Conservation (phyloP, 768 basidiomycete genomes). For the Termitomyces sp. region DNA sequence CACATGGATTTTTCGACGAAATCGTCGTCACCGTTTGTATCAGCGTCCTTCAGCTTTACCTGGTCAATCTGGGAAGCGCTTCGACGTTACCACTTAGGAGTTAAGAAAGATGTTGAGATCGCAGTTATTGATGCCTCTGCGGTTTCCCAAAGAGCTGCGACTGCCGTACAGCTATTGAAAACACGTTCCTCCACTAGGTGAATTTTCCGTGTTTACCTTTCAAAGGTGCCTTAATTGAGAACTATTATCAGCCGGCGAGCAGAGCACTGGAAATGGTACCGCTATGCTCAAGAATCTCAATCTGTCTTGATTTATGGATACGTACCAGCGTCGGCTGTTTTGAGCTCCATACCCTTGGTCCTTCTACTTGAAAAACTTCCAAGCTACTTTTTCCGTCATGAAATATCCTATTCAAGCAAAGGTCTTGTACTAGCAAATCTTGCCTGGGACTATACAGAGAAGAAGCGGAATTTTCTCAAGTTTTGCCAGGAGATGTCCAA, state of each 20-base stretch:
- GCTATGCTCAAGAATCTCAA: conserved; percentile 70
- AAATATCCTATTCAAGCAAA: conserved; percentile 18
- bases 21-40: conserved; percentile 61
- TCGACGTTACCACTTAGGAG: conserved; percentile 60
- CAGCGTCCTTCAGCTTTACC: conserved; percentile 73
- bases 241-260: conserved; percentile 10
- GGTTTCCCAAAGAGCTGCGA: conserved; percentile 51
- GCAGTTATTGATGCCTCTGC: conserved; percentile 70
- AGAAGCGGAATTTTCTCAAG: conserved; percentile 56
- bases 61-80: conserved; percentile 84
- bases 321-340: conserved; percentile 59
- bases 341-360: conserved; percentile 64
- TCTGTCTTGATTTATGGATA: conserved; percentile 66
- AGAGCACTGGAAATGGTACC: conserved; percentile 74
- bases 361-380: conserved; percentile 62
- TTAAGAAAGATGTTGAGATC: conserved; percentile 75
- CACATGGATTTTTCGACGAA: conserved; percentile 81
- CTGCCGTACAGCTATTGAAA: conserved; percentile 58
- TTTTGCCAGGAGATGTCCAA: conserved; percentile 73
- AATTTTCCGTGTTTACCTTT: conserved; percentile 18
- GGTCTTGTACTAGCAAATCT: conserved; percentile 28
- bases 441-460: conserved; percentile 51
- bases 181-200: conserved; percentile 49
- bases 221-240: background rate
- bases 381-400: conserved; percentile 51